Conservation (phyloP, 768 basidiomycete genomes). For the Tubosaeta brunneosetosa region DNA sequence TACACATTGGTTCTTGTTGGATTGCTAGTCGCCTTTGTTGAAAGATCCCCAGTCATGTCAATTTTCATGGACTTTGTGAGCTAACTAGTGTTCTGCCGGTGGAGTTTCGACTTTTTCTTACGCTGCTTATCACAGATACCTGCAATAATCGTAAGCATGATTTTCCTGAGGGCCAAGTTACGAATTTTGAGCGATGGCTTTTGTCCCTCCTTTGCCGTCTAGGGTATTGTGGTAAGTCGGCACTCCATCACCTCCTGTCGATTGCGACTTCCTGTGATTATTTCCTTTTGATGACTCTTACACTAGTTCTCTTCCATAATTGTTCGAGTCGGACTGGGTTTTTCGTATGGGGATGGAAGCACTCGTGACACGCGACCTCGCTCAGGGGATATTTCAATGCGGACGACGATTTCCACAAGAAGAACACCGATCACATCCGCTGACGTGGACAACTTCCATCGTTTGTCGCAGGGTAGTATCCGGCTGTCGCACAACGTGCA, state of each 20-base stretch:
- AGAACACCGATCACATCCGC: not conserved
- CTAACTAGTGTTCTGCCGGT: too few relatives aligned
- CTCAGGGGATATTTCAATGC: not conserved
- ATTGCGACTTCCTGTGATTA: too few relatives aligned
- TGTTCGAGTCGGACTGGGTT: slow-evolving; percentile 18
- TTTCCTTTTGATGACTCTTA: not conserved
- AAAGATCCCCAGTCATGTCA: not conserved
- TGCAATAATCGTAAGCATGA: slow-evolving; percentile 5
- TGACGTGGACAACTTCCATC: not conserved
- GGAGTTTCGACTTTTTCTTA: not conserved
- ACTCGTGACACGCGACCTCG: not conserved
- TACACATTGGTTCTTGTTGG: slow-evolving; percentile 6
- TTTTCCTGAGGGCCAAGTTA: not conserved
- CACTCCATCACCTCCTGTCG: too few relatives aligned
- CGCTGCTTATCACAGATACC: slow-evolving; percentile 2
- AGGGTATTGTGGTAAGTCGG: slow-evolving; percentile 18
- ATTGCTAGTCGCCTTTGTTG: slow-evolving; percentile 10
- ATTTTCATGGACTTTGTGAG: slow-evolving; percentile 15
- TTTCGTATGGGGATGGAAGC: slow-evolving; percentile 10
- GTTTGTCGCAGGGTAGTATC: not conserved
- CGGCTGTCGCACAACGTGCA: slow-evolving; percentile 1
- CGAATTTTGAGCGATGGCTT: not conserved
- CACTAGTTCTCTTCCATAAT: slow-evolving; percentile 22
- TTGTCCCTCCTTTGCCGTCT: too few relatives aligned
- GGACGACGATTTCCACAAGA: not conserved